Evolutionary conservation across 805 yeast genomes (phyloP).

Genomic region (Metschnikowia shivogae): DNA sequence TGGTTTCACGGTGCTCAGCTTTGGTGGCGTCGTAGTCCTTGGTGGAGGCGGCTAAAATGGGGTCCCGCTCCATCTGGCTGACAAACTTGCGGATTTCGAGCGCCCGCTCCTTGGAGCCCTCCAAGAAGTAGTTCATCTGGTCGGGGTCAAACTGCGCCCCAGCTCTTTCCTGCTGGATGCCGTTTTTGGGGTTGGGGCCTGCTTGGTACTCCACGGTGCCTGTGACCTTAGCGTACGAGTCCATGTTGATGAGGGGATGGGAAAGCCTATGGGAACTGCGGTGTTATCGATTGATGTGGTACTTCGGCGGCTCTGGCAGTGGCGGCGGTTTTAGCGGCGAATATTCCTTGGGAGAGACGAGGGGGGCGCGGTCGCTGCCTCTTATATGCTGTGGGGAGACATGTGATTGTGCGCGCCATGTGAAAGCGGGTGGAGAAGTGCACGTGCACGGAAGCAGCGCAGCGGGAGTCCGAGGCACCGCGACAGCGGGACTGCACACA

Average conservation of each 20-base stretch:
- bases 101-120: conserved; percentile 45
- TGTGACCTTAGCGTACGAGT: conserved; percentile 8
- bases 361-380: neutral
- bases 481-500: neutral
- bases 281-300: neutral
- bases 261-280: neutral
- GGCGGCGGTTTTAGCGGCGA: too few relatives aligned
- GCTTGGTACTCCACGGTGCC: conserved; percentile 13
- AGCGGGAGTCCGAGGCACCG: too few relatives aligned
- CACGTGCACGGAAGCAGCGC: neutral
- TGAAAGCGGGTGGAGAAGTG: neutral
- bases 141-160: conserved; percentile 33
- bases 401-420: conserved; percentile 6
- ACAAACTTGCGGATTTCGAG: conserved; percentile 43
- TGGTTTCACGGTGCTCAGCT: conserved; percentile 52
- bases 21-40: conserved; percentile 56
- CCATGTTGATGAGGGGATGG: neutral
- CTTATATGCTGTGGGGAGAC: neutral
- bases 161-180: conserved; percentile 43
- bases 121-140: conserved; percentile 51
- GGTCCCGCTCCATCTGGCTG: conserved; percentile 65
- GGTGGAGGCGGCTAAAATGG: conserved; percentile 52
- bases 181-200: conserved; percentile 33
- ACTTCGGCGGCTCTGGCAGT: too few relatives aligned
- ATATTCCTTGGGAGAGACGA: too few relatives aligned